These are phyloP conservation scores for Trametes versicolor DNA, from an alignment of 1,284 basidiomycete genomes.

Conservation along the genomic window DNA sequence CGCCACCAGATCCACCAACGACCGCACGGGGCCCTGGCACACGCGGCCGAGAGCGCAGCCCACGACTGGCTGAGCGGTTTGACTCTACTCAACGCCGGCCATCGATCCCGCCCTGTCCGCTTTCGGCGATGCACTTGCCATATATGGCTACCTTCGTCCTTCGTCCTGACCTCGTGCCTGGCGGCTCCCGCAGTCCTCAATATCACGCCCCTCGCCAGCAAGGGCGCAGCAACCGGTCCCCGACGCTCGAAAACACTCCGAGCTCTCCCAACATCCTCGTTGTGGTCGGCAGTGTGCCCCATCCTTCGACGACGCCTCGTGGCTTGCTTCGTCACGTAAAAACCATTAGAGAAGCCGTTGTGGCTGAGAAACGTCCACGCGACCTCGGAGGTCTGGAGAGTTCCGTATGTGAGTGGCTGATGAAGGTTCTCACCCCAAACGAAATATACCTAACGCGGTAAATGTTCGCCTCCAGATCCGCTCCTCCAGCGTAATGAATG, in stretches of 20 bases:
- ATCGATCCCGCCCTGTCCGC: slow-evolving; percentile 19
- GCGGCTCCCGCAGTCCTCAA: slow-evolving; percentile 8
- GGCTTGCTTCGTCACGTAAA: slow-evolving; percentile 17
- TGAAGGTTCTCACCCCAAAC: neutral
- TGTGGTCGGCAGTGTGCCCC: neutral
- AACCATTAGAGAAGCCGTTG: slow-evolving; percentile 8
- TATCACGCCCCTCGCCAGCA: no score
- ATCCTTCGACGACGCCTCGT: slow-evolving; percentile 13
- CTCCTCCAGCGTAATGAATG: neutral
- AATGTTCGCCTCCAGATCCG: neutral
- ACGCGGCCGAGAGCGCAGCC: slow-evolving; percentile 2
- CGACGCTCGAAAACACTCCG: neutral
- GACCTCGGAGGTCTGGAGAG: slow-evolving; percentile 9
- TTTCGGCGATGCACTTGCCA: slow-evolving; percentile 24
- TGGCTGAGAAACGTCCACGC: slow-evolving; percentile 16
- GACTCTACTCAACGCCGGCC: slow-evolving; percentile 36
- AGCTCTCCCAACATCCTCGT: neutral
- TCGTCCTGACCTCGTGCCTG: slow-evolving; percentile 22
- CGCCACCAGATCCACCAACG: neutral
- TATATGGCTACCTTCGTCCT: slow-evolving; percentile 31
- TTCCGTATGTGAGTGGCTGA: slow-evolving; percentile 2
- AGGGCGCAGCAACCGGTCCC: neutral
- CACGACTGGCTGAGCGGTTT: slow-evolving; percentile 1
- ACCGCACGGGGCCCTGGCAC: neutral
- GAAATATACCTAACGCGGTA: neutral